Conservation (phyloP, 2,329 filamentous ascomycete genomes). For the Fusarium tricinctum region DNA sequence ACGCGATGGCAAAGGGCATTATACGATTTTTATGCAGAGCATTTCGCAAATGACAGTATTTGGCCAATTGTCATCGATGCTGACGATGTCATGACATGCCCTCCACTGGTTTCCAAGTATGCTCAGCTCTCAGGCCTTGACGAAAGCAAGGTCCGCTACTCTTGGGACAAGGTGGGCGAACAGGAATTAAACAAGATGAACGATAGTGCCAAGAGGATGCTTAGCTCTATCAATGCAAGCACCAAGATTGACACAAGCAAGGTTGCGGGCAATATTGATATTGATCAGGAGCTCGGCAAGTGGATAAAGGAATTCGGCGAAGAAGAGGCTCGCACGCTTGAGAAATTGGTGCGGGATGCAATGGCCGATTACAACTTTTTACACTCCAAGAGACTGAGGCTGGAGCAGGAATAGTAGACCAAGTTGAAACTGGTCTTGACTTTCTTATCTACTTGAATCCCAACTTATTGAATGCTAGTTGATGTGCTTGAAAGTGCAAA, state of each 20-base stretch:
- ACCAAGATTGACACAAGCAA: conserved; percentile 24
- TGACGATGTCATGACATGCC: conserved; percentile 37
- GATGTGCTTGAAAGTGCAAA: too few relatives aligned
- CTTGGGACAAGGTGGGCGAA: conserved; percentile 21
- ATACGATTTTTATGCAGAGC: conserved; percentile 33
- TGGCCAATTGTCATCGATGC: conserved; percentile 43
- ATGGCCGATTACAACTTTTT: conserved; percentile 38
- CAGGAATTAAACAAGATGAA: conserved; percentile 12
- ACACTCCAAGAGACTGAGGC: conserved; percentile 28
- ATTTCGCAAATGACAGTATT: conserved; percentile 22
- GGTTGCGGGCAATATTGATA: conserved; percentile 29
- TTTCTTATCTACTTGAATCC: not conserved
- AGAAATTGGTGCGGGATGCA: conserved; percentile 34
- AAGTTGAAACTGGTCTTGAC: fast-evolving
- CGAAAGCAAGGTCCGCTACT: conserved; percentile 22
- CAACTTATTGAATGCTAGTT: not conserved
- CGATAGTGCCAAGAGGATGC: conserved; percentile 13
- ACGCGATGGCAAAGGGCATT: conserved; percentile 33
- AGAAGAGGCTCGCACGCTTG: conserved; percentile 25
- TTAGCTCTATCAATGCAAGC: conserved; percentile 37
- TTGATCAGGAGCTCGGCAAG: conserved; percentile 33
- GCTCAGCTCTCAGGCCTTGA: conserved; percentile 30
- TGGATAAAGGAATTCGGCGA: conserved; percentile 41
- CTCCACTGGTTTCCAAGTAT: conserved; percentile 32
- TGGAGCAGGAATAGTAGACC: conserved; percentile 1